Evolutionary conservation across 768 basidiomycete genomes (phyloP), one percentile per base, ranked within the genome.

Genomic region (Amylocystis lapponica): DNA sequence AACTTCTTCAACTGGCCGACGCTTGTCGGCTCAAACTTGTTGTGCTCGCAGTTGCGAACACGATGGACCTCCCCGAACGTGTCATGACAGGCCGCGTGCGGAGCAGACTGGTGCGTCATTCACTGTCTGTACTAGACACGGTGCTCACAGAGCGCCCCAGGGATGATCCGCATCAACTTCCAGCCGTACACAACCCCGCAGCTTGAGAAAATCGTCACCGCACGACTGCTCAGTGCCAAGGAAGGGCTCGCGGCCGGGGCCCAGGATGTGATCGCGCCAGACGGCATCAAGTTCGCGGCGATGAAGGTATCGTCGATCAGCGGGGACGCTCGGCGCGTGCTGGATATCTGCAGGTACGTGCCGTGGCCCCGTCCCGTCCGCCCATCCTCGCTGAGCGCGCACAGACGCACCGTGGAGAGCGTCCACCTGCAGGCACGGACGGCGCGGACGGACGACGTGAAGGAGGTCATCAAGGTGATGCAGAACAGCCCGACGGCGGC

Each of bases 1-100:
- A 97, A 97, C 58, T 98, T 99, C 66, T 98, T 98, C 75, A 98
- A 99, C 60, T 99, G 96, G 95, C 96, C 96, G 2, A 95, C 93
- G 3, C 70, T 96, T 39, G 73, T 77, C 0, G 82, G 81, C 16
- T 93, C 91, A 89, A 87, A 61, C 75, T 99, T 5, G 82, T 97
- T 39, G 96, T 99, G 2, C 78, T 99, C 39, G 95, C 96, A 0
- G 93, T 99, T 1, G 96, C 96, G 6, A 99, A 98, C 59, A 93
- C 95, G 23, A 95, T 96, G 88, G 95, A 98, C 57, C 72, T 98
- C 41, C 96, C 96, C 0, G 95, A 98, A 63, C 75, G 95, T 34
- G 87, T 86, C 10, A 86, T 99, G 80, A 84, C 75, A 3, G 92
- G 92, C 0, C 82, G 95, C 43, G 94, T 98, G 37, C 76, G 90